These are phyloP conservation scores for Serendipita sp. DNA, from an alignment of 768 basidiomycete species.

Conservation along the genomic window DNA sequence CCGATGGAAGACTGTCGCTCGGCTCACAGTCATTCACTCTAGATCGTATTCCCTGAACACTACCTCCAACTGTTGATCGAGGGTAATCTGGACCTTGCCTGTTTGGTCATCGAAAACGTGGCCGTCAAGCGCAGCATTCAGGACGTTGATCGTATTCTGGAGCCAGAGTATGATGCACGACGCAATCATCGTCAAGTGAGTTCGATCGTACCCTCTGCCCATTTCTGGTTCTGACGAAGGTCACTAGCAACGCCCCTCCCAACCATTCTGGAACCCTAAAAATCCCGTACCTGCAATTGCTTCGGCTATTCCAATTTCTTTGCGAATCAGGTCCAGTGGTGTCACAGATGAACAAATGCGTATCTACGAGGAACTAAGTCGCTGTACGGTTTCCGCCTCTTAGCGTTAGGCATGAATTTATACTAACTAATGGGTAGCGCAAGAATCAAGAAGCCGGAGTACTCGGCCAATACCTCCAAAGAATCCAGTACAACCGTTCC, in stretches of 20 bases:
- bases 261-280: conserved; percentile 80
- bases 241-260: conserved; percentile 42
- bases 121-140: conserved; percentile 91
- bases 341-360: conserved; percentile 65
- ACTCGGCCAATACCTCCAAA: background rate
- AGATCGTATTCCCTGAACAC: conserved; percentile 68
- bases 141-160: conserved; percentile 86
- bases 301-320: conserved; percentile 64
- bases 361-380: conserved; percentile 94
- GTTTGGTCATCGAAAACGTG: conserved; percentile 87
- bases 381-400: background rate
- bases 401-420: background rate
- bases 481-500: background rate
- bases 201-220: conserved; percentile 7
- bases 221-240: conserved; percentile 10
- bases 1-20: background rate
- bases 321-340: conserved; percentile 72
- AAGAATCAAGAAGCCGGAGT: conserved; percentile 1
- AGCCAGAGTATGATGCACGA: conserved; percentile 63
- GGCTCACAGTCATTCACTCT: background rate
- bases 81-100: conserved; percentile 89
- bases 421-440: background rate
- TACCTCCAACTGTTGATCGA: conserved; percentile 61
- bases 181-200: conserved; percentile 74
- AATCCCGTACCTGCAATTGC: conserved; percentile 57